Evolutionary conservation across 768 basidiomycete species (phyloP), one percentile per base, ranked within the genome.

Genomic region (Rhizopogon sp.): DNA sequence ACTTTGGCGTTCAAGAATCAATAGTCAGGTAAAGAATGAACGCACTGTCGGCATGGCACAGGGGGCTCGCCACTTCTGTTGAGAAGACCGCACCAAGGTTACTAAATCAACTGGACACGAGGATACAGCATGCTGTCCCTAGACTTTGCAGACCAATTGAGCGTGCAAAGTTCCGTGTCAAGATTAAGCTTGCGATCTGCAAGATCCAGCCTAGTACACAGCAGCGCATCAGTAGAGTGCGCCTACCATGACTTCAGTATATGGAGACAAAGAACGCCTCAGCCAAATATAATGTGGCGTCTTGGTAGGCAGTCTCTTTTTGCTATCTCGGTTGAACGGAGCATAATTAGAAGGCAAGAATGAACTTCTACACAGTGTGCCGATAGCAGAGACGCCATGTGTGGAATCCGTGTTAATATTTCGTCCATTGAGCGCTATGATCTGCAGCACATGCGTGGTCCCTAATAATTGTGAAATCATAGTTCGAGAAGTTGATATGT

Each of bases 121-220:
- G 70, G 70, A 8, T 40, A 28, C 57, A 63, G 63, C 66, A 59
- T 71, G 70, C 58, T 40, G 31, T 28, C 39, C 42, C 49, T 39
- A 39, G 33, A 54, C 20, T 33, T 20, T 17, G 29, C 8, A 50
- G 28, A 25, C 41, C 43, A 53, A 57, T 41, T 47, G 37, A 43
- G 37, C 17, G 40, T 39, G 46, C 5, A 6, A 9, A 54, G 44
- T 57, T 69, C 65, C 49, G 61, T 63, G 50, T 31, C 43, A 50
- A 58, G 56, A 60, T 70, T 62, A 54, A 49, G 58, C 70, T 58
- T 50, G 20, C 52, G 52, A 61, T 68, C 57, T 41, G 44, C 45
- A 45, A 54, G 56, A 56, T 65, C 49, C 43, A 28, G 41, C 20
- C 53, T 16, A 16, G 31, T 25, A 58, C 59, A 64, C 58, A 55